Percentiles rank a stretch among this genome's conserved stretches.
Evolutionary conservation across 768 basidiomycete genomes (phyloP).

Genomic region (Gyrodon lividus): DNA sequence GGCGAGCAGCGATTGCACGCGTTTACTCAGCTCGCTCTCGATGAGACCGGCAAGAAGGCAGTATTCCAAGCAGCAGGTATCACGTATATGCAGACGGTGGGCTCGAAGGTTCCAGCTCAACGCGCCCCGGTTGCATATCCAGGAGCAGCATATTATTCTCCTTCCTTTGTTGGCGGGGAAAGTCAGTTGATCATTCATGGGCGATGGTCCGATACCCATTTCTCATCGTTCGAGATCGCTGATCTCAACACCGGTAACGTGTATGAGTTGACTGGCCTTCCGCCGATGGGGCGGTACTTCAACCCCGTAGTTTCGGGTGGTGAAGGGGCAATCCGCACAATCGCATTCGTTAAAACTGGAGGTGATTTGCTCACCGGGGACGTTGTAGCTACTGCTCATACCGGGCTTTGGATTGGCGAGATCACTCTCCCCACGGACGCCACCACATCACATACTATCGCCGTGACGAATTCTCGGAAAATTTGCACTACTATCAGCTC

Average conservation of each 20-base stretch:
- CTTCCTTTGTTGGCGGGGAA: constrained; percentile 48
- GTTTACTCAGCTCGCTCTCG: constrained; percentile 59
- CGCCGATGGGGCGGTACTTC: constrained; percentile 66
- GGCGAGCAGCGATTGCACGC: constrained; percentile 57
- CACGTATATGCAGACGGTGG: constrained; percentile 26
- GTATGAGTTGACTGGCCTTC: constrained; percentile 54
- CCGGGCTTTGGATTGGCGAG: constrained; percentile 65
- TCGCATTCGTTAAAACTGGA: constrained; percentile 64
- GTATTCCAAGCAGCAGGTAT: constrained; percentile 69
- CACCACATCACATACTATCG: constrained; percentile 28
- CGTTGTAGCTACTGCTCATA: constrained; percentile 59
- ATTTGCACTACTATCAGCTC: constrained; percentile 51
- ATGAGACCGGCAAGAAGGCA: constrained; percentile 50
- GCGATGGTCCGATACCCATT: constrained; percentile 64
- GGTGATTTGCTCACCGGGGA: constrained; percentile 62
- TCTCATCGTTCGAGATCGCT: constrained; percentile 66
- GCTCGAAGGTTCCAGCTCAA: constrained; percentile 33
- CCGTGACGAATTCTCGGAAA: constrained; percentile 47
- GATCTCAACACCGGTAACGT: constrained; percentile 44
- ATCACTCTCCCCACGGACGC: constrained; percentile 45
- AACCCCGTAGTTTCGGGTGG: constrained; percentile 52
- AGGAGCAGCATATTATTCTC: constrained; percentile 60
- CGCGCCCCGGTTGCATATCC: constrained; percentile 47
- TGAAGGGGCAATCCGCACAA: constrained; percentile 41
- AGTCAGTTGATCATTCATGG: constrained; percentile 56